Evolutionary conservation across 257 asterid species (phyloP).

Genomic region (Solanum bulbocastanum): DNA sequence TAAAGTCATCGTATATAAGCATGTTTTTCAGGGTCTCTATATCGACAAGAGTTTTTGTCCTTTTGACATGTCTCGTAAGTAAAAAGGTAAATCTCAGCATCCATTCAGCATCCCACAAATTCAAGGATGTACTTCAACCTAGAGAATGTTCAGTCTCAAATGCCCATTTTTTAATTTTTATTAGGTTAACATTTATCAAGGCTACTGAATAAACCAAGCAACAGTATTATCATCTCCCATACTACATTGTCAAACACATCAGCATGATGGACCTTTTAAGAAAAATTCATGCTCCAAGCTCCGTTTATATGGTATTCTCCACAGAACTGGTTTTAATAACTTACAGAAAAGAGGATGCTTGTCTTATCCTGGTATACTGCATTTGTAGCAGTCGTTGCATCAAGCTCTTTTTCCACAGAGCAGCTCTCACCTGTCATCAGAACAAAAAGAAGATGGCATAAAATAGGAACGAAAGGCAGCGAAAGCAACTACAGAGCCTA

Average conservation of each 20-base stretch:
- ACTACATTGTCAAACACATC: neutral
- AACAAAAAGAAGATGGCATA: neutral
- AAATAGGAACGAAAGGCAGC: neutral
- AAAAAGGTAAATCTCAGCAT: neutral
- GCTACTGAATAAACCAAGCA: neutral
- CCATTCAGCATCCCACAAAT: neutral
- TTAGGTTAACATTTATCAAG: neutral
- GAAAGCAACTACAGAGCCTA: neutral
- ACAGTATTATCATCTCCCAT: neutral
- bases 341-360: constrained; percentile 93
- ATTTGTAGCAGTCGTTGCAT: constrained; percentile 53
- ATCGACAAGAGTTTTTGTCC: neutral
- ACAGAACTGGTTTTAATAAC: constrained; percentile 13
- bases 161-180: neutral
- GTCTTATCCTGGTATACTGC: constrained; percentile 99
- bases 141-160: neutral
- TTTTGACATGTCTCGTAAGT: neutral
- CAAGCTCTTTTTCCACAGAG: constrained; percentile 94
- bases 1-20: neutral
- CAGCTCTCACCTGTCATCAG: constrained; percentile 82
- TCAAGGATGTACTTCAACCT: neutral
- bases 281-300: neutral
- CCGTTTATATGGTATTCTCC: neutral
- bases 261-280: neutral
- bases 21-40: neutral